Evolutionary conservation across 176 grass and related monocot species (phyloP), one percentile per base, ranked within the genome.

Genomic region (Musa schizocarpa): DNA sequence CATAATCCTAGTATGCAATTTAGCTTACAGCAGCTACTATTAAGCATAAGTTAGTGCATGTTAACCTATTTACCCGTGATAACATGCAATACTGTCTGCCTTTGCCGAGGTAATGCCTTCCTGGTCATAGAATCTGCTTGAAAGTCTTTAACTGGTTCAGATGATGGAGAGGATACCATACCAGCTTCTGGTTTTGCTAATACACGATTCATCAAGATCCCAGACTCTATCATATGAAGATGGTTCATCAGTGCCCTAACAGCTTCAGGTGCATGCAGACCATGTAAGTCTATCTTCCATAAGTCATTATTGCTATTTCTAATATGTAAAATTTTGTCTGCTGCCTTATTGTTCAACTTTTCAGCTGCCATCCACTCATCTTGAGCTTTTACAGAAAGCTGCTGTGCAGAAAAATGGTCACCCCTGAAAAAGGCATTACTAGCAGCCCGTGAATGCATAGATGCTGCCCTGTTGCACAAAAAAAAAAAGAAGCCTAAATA

Each of bases 261-360:
- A 70, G 94, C 87, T 84, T 98, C 90, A 77, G 82, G 82, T 78
- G 94, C 94, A 84, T 98, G 94, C 7, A 98, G 80, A 59, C 94
- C 90, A 73, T 98, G 94, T 54, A 98, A 82, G 78, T 98, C 90
- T 26, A 93, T 71, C 63, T 91, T 89, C 81, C 83, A 93, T 13
- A 85, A 75, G 58, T 87, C 80, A 69, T 91, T 93, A 49, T 72
- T 85, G 34, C 53, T 79, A 83, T 98, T 98, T 77, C 86, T 89
- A 50, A 89, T 61, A 29, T 25, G 74, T 50, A 93, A 80, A 76
- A 93, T 98, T 85, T 93, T 84, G 57, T 87, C 78, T 17, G 94
- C 86, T 77, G 94, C 94, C 29, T 87, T 91, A 27, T 56, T 72
- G 26, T 98, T 98, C 7, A 98, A 78, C 53, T 80, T 91, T 72